phyloP scores from a whole-genome alignment of 2,329 filamentous ascomycete species.

The Fusarium globosum region DNA sequence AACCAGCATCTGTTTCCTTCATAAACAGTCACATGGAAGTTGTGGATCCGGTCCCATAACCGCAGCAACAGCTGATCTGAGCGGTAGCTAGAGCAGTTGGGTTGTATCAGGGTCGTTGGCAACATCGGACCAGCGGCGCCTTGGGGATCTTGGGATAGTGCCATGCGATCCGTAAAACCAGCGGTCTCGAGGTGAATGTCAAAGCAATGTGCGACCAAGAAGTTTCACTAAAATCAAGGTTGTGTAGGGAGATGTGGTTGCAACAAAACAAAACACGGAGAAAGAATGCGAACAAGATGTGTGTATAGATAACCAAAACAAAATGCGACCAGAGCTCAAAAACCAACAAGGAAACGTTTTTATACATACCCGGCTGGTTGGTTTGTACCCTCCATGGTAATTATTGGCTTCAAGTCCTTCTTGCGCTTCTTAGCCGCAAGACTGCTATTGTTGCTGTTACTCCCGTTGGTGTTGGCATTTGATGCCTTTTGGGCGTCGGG shows the following conservation, averaged over 20 bases:
- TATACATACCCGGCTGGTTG: constrained; percentile 52
- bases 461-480: constrained; percentile 45
- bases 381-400: constrained; percentile 71
- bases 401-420: constrained; percentile 82
- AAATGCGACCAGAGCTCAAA: constrained; percentile 3
- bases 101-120: constrained; percentile 5
- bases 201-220: not conserved
- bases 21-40: constrained; percentile 3
- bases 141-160: not conserved
- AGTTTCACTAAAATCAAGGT: not conserved
- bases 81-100: constrained; percentile 1
- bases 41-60: not conserved
- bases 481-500: constrained; percentile 48
- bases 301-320: not conserved
- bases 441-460: constrained; percentile 42
- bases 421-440: constrained; percentile 73
- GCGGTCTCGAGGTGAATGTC: not conserved
- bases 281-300: not conserved
- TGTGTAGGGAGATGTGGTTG: not conserved
- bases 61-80: not conserved
- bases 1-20: constrained; percentile 1
- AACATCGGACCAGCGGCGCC: not conserved
- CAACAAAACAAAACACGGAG: not conserved
- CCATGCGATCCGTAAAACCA: not conserved
- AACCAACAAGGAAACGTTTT: not conserved